Conservation (phyloP, 2,329 filamentous ascomycete genomes). For the Scortechinia acanthostroma region DNA sequence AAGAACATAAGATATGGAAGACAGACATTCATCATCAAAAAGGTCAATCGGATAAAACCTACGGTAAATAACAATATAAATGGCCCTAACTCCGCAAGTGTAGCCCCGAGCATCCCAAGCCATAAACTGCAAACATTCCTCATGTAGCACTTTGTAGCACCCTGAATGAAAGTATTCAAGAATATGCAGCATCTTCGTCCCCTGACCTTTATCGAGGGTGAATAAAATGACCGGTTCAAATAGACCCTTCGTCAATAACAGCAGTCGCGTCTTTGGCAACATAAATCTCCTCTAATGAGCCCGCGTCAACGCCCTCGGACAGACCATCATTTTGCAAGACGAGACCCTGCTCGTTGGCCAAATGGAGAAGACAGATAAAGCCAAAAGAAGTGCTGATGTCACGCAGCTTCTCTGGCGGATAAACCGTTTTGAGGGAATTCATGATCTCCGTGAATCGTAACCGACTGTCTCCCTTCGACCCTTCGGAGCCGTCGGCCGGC, state of each 20-base stretch:
- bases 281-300: not conserved
- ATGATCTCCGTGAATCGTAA: conserved; percentile 1
- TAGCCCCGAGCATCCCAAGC: too few species aligned
- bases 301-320: not conserved
- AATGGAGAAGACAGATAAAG: conserved; percentile 76
- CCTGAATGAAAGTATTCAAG: too few species aligned
- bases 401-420: not conserved
- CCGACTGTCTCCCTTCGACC: not conserved
- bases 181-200: too few species aligned
- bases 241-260: not conserved
- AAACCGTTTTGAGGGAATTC: not conserved
- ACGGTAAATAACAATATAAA: too few species aligned
- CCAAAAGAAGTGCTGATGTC: conserved; percentile 41
- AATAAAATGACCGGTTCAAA: not conserved
- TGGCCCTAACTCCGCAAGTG: too few species aligned
- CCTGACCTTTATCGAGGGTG: too few species aligned
- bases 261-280: not conserved
- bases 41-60: too few species aligned
- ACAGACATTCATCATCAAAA: too few species aligned
- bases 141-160: too few species aligned
- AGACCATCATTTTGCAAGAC: conserved; percentile 40
- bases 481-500: conserved; percentile 28
- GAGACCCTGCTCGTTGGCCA: conserved; percentile 72
- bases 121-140: too few species aligned
- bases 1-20: too few species aligned